Evolutionary conservation across 768 basidiomycete genomes (phyloP).

Genomic region (Russula foetens): DNA sequence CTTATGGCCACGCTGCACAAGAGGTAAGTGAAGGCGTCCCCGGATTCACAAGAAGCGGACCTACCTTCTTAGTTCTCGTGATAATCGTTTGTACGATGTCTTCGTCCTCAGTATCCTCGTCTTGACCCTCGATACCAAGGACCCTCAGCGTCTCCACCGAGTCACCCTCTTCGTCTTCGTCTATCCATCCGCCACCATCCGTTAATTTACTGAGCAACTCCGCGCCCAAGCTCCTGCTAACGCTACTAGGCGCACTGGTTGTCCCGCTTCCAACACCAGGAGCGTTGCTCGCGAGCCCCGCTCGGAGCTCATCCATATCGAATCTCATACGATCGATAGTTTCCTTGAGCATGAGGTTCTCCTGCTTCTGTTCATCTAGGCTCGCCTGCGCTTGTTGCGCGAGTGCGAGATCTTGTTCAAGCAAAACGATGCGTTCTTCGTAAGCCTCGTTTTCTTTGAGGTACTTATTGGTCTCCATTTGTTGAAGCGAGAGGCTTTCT

Average conservation of each 20-base stretch:
- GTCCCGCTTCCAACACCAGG: slow-evolving; percentile 32
- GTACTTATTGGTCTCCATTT: slow-evolving; percentile 61
- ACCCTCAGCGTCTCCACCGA: slow-evolving; percentile 27
- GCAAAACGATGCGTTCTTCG: slow-evolving; percentile 58
- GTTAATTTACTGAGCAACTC: slow-evolving; percentile 62
- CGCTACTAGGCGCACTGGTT: slow-evolving; percentile 44
- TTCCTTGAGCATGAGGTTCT: slow-evolving; percentile 89
- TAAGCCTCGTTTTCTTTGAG: slow-evolving; percentile 58
- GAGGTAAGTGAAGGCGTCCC: neutral
- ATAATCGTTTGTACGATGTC: slow-evolving; percentile 86
- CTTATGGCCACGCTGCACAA: slow-evolving; percentile 35
- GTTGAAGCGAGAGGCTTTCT: slow-evolving; percentile 51
- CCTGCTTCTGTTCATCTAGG: slow-evolving; percentile 90
- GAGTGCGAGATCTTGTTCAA: slow-evolving; percentile 63
- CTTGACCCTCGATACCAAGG: slow-evolving; percentile 37
- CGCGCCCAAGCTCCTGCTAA: slow-evolving; percentile 70
- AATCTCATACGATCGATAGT: slow-evolving; percentile 93
- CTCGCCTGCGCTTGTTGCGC: slow-evolving; percentile 66
- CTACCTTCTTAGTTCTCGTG: slow-evolving; percentile 69
- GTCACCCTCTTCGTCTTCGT: slow-evolving; percentile 31
- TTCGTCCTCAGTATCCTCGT: slow-evolving; percentile 53
- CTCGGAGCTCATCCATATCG: slow-evolving; percentile 88
- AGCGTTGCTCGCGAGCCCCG: slow-evolving; percentile 32
- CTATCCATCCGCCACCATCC: slow-evolving; percentile 32
- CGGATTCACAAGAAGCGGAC: slow-evolving; percentile 10